Evolutionary conservation across 768 basidiomycete species (phyloP).

Genomic region (Psilocybe tampanensis): DNA sequence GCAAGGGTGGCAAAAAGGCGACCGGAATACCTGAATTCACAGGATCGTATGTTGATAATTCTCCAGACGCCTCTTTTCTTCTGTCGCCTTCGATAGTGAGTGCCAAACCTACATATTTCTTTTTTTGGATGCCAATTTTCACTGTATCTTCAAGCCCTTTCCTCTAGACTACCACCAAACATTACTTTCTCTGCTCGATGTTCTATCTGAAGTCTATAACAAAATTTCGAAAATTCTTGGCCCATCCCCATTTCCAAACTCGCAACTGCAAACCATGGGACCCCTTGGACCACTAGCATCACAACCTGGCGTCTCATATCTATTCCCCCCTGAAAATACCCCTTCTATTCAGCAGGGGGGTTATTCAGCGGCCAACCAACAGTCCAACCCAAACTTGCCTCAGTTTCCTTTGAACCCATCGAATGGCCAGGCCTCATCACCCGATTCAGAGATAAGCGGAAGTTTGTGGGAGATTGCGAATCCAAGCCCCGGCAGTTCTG

Average conservation of each 20-base stretch:
- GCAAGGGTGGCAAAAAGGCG: conserved; percentile 55
- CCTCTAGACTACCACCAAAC: conserved; percentile 88
- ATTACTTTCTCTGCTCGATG: conserved; percentile 84
- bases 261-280: conserved; percentile 73
- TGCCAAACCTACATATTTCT: conserved; percentile 9
- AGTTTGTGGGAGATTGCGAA: conserved; percentile 79
- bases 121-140: conserved; percentile 2
- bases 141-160: conserved; percentile 66
- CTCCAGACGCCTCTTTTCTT: conserved; percentile 69
- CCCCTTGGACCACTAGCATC: conserved; percentile 75
- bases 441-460: conserved; percentile 38
- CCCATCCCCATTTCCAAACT: conserved; percentile 73
- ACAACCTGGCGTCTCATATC: conserved; percentile 81
- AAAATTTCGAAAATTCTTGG: conserved; percentile 85
- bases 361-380: conserved; percentile 13
- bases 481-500: conserved; percentile 30
- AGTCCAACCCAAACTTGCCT: conserved; percentile 37
- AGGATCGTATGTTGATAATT: conserved; percentile 56
- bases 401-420: conserved; percentile 22
- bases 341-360: conserved; percentile 9
- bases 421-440: conserved; percentile 8
- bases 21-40: conserved; percentile 63
- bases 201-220: conserved; percentile 87
- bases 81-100: conserved; percentile 75
- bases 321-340: conserved; percentile 55